Percentiles rank a stretch among this genome's conserved stretches.
Conservation (phyloP, 1,284 basidiomycete genomes). For the Coniferiporia sulphurascens region DNA sequence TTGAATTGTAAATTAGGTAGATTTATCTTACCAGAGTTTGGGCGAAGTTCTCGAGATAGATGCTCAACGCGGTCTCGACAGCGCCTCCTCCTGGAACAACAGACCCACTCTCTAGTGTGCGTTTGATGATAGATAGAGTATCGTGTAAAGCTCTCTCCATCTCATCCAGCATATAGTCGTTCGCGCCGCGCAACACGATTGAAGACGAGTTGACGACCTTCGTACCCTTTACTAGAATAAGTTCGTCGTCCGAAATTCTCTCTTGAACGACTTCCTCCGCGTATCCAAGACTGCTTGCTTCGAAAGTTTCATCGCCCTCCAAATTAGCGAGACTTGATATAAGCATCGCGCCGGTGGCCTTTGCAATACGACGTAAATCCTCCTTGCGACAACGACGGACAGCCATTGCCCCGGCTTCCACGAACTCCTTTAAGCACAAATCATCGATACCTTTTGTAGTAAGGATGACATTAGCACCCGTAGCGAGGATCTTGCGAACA, state of each 20-base stretch:
- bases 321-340: conserved; percentile 93
- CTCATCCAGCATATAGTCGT: conserved; percentile 99
- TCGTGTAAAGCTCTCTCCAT: conserved; percentile 99
- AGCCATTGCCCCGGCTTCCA: conserved; percentile 98
- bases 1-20: conserved; percentile 2
- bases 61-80: conserved; percentile 94
- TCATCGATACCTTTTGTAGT: conserved; percentile 99
- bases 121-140: conserved; percentile 92
- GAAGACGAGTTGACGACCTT: conserved; percentile 94
- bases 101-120: conserved; percentile 92
- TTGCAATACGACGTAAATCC: conserved; percentile 94
- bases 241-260: conserved; percentile 96
- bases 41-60: conserved; percentile 99
- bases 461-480: conserved; percentile 95
- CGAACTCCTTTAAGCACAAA: conserved; percentile 96
- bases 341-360: conserved; percentile 93
- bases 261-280: conserved; percentile 98
- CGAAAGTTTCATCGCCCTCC: conserved; percentile 98
- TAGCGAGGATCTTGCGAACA: conserved; percentile 91
- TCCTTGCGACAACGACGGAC: conserved; percentile 98
- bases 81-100: conserved; percentile 98
- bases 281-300: conserved; percentile 81
- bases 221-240: conserved; percentile 96
- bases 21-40: conserved; percentile 76
- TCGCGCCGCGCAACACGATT: conserved; percentile 93